These are phyloP conservation scores for Fusarium sp. DNA, from an alignment of 2,329 filamentous ascomycete species.

Conservation along the genomic window DNA sequence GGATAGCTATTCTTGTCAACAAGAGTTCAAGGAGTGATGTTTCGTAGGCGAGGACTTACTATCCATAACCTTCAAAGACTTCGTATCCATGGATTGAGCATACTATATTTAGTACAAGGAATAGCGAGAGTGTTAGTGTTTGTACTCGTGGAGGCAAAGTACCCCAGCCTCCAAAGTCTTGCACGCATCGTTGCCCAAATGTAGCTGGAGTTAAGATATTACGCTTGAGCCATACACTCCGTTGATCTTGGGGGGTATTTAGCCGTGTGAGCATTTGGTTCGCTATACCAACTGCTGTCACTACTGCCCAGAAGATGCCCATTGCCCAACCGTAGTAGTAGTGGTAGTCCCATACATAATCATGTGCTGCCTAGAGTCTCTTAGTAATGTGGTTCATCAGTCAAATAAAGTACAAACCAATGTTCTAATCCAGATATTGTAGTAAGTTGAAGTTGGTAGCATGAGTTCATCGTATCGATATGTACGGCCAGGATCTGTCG, in stretches of 20 bases:
- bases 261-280: fast-evolving
- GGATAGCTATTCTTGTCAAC: conserved; percentile 48
- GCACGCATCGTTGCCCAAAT: conserved; percentile 1
- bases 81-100: conserved; percentile 10
- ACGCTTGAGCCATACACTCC: neutral
- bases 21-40: fast-evolving
- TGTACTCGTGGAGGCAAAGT: conserved; percentile 9
- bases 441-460: conserved; percentile 1
- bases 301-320: neutral
- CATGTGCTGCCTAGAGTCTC: neutral
- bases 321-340: conserved; percentile 14
- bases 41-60: neutral
- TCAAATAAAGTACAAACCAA: neutral
- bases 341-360: conserved; percentile 14
- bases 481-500: neutral
- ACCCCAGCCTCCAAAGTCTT: conserved; percentile 9
- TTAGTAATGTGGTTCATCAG: neutral
- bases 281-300: neutral
- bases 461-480: neutral
- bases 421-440: conserved; percentile 4
- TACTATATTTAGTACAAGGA: neutral
- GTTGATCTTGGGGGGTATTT: fast-evolving
- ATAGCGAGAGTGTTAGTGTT: neutral
- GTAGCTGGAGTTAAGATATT: conserved; percentile 1
- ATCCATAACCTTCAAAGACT: conserved; percentile 21